Evolutionary conservation across 257 asterid species (phyloP).

Genomic region (Rhazya stricta): DNA sequence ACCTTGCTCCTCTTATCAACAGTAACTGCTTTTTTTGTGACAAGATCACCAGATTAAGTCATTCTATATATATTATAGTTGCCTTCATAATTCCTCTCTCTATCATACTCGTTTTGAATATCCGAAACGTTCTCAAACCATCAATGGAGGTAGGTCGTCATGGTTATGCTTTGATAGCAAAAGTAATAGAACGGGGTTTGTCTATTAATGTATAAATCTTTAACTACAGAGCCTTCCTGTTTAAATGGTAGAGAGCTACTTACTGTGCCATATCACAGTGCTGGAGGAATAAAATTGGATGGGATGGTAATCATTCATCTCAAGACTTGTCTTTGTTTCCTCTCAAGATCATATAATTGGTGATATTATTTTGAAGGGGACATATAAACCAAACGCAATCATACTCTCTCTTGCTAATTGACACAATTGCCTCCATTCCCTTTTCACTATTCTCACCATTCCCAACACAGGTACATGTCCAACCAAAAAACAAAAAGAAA

Average conservation of each 20-base stretch:
- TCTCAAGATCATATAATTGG: conserved; percentile 19
- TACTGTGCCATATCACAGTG: not conserved
- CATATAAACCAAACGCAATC: conserved; percentile 23
- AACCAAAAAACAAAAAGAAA: not conserved
- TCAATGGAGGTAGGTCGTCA: not conserved
- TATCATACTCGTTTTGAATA: not conserved
- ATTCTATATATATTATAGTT: not conserved
- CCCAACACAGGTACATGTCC: not conserved
- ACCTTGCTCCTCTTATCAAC: not conserved
- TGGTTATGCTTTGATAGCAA: not conserved
- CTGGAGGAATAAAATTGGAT: not conserved
- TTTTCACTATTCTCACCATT: conserved; percentile 13
- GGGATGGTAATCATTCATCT: conserved; percentile 23
- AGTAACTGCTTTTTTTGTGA: not conserved
- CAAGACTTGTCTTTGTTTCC: conserved; percentile 17
- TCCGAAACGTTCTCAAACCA: not conserved
- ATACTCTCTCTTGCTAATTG: conserved; percentile 1
- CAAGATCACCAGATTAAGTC: not conserved
- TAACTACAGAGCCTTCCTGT: no score
- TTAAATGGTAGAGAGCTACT: not conserved
- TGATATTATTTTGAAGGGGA: conserved; percentile 18
- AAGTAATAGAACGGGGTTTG: not conserved
- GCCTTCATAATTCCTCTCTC: not conserved
- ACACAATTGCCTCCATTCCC: conserved; percentile 5
- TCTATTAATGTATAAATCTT: not conserved